Conservation (phyloP, 1,284 basidiomycete species). For the Cryptococcus sp. region DNA sequence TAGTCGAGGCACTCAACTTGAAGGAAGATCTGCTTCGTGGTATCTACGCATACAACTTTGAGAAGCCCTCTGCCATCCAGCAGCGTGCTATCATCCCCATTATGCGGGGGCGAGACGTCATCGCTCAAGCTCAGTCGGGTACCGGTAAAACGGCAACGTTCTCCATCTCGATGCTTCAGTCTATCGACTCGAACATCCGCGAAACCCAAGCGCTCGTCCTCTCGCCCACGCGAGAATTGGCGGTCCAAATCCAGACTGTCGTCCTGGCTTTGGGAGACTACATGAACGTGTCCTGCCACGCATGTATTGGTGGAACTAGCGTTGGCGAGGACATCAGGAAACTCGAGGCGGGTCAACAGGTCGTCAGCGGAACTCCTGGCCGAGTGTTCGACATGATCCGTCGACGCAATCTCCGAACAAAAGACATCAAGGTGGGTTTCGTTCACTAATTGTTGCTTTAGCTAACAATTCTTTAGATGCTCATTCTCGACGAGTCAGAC, state of each 20-base stretch:
- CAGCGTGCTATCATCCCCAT: slow-evolving; percentile 97
- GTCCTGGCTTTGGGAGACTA: slow-evolving; percentile 96
- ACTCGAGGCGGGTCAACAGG: slow-evolving; percentile 96
- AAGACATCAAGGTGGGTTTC: slow-evolving; percentile 78
- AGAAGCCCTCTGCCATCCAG: slow-evolving; percentile 98
- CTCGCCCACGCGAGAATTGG: slow-evolving; percentile 91
- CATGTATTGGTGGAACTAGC: slow-evolving; percentile 96
- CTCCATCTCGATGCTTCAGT: slow-evolving; percentile 86
- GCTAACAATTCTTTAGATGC: slow-evolving; percentile 61
- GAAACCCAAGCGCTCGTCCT: slow-evolving; percentile 97
- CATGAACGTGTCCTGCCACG: slow-evolving; percentile 99
- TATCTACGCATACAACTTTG: slow-evolving; percentile 99
- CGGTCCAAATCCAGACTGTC: slow-evolving; percentile 98
- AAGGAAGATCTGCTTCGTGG: slow-evolving; percentile 96
- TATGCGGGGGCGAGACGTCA: slow-evolving; percentile 91
- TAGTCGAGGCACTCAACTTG: slow-evolving; percentile 88
- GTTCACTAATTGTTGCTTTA: background rate
- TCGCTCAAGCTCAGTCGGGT: slow-evolving; percentile 98
- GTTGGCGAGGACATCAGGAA: slow-evolving; percentile 98
- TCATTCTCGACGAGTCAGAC: slow-evolving; percentile 97
- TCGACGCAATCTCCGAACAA: slow-evolving; percentile 85
- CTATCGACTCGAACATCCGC: slow-evolving; percentile 91
- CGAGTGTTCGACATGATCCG: slow-evolving; percentile 99
- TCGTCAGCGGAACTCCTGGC: slow-evolving; percentile 96
- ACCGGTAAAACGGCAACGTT: slow-evolving; percentile 99